Evolutionary conservation across 2,329 filamentous ascomycete species (phyloP).

Genomic region (Paradendryphiella salina): DNA sequence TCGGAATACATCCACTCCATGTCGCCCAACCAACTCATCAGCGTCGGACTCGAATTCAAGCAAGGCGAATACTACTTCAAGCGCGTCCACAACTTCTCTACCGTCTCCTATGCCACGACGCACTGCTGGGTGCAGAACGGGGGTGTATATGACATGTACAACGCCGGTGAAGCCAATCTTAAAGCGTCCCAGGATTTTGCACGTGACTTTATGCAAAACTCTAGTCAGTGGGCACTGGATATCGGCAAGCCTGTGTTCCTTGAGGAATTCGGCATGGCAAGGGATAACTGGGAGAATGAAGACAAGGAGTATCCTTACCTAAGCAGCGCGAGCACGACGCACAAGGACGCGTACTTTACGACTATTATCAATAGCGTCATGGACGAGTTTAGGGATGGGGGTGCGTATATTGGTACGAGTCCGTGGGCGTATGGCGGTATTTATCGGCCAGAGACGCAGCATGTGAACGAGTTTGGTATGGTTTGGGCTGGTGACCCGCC

Average conservation of each 20-base stretch:
- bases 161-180: conserved; percentile 39
- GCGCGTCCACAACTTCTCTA: conserved; percentile 42
- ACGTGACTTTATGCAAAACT: conserved; percentile 39
- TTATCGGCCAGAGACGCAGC: conserved; percentile 47
- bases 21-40: conserved; percentile 46
- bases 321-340: conserved; percentile 39
- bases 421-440: conserved; percentile 50
- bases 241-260: conserved; percentile 47
- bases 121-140: conserved; percentile 50
- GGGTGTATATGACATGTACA: conserved; percentile 48
- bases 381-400: conserved; percentile 40
- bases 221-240: conserved; percentile 41
- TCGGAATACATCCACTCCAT: conserved; percentile 44
- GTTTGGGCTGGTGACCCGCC: conserved; percentile 49
- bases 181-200: conserved; percentile 44
- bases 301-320: conserved; percentile 45
- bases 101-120: conserved; percentile 47
- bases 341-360: conserved; percentile 47
- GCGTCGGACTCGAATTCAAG: conserved; percentile 46
- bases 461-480: conserved; percentile 46
- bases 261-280: conserved; percentile 49
- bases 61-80: conserved; percentile 49
- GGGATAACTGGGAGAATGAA: conserved; percentile 48
- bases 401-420: conserved; percentile 45
- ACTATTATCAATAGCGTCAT: conserved; percentile 45